phyloP scores from a whole-genome alignment of 2,329 filamentous ascomycete genomes.

The Penicillium sp. region DNA sequence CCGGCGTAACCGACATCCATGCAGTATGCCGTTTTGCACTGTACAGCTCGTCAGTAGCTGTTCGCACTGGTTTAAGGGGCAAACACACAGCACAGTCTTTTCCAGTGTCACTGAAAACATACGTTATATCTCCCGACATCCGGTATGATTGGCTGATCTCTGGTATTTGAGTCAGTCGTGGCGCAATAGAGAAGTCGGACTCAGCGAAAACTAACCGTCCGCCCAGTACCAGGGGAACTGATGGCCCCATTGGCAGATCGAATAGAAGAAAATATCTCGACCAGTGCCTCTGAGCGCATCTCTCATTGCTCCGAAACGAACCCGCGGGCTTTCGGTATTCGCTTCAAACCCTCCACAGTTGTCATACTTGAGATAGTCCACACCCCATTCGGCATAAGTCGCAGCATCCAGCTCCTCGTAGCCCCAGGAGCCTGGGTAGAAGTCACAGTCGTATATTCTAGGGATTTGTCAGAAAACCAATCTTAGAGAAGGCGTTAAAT shows the following conservation, averaged over 20 bases:
- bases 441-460: neutral
- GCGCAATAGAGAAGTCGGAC: neutral
- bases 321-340: constrained; percentile 36
- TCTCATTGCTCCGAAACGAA: constrained; percentile 45
- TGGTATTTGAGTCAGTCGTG: neutral
- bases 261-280: constrained; percentile 50
- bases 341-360: constrained; percentile 42
- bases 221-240: constrained; percentile 51
- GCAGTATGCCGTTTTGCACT: neutral
- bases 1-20: neutral
- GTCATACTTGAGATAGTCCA: constrained; percentile 58
- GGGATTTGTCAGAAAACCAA: rapidly evolving
- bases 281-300: constrained; percentile 46
- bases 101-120: constrained; percentile 16
- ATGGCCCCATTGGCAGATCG: constrained; percentile 52
- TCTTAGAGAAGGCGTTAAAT: neutral
- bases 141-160: constrained; percentile 23
- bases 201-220: constrained; percentile 16
- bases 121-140: constrained; percentile 28
- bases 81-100: constrained; percentile 9
- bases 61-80: no score
- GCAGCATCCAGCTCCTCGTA: constrained; percentile 57
- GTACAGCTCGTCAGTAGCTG: neutral
- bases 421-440: constrained; percentile 27
- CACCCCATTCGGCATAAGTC: constrained; percentile 55